phyloP scores from a whole-genome alignment of 2,329 filamentous ascomycete genomes.

The Cytospora schulzeri region DNA sequence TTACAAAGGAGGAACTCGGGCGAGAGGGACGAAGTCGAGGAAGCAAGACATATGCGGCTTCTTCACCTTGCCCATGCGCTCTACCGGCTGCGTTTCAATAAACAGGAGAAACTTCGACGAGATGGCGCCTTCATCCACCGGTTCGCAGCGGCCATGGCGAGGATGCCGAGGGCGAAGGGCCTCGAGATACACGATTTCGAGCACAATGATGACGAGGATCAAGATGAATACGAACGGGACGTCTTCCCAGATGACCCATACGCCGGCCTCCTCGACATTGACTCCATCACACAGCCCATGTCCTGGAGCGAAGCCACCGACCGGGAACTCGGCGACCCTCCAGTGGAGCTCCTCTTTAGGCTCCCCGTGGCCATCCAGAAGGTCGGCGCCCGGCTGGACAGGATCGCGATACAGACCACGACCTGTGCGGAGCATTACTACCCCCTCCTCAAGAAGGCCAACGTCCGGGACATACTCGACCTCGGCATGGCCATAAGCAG shows the following conservation, averaged over 20 bases:
- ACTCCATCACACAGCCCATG: conserved; percentile 21
- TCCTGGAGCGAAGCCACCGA: conserved; percentile 16
- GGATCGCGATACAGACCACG: conserved; percentile 13
- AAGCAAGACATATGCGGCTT: background rate
- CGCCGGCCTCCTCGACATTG: conserved; percentile 15
- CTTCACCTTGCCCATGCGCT: conserved; percentile 15
- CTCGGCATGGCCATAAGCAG: conserved; percentile 6
- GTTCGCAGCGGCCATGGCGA: conserved; percentile 15
- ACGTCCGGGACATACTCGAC: background rate
- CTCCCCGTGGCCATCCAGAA: conserved; percentile 6
- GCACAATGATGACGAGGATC: background rate
- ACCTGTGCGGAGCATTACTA: conserved; percentile 18
- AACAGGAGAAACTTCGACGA: conserved; percentile 15
- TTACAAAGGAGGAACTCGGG: conserved; percentile 8
- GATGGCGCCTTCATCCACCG: conserved; percentile 12
- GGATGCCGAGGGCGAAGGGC: conserved; percentile 16
- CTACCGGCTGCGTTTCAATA: conserved; percentile 13
- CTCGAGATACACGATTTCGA: conserved; percentile 22
- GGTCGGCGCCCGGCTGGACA: conserved; percentile 12
- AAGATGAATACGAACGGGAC: background rate
- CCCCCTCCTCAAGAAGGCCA: background rate
- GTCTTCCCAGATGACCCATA: background rate
- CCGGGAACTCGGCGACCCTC: conserved; percentile 1
- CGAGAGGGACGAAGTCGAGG: background rate
- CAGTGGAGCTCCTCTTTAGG: conserved; percentile 5